phyloP scores from a whole-genome alignment of 345 rosid genomes.

The Citrus hindsii region DNA sequence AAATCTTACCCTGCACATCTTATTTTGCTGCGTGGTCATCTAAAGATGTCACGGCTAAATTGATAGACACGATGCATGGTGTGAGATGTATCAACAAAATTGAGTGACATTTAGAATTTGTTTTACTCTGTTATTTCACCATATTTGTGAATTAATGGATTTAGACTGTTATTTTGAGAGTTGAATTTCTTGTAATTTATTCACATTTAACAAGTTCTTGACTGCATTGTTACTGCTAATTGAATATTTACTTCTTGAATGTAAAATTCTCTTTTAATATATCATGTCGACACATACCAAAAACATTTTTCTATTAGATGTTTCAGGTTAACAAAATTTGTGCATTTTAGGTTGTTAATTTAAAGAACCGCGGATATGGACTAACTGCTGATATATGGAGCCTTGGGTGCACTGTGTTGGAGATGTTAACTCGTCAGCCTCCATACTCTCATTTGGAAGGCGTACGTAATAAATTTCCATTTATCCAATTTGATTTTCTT shows the following conservation, averaged over 20 bases:
- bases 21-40: background rate
- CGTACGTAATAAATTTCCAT: conserved; percentile 33
- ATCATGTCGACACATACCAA: no score
- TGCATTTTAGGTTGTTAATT: conserved; percentile 56
- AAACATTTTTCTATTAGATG: background rate
- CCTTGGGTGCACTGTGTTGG: conserved; percentile 87
- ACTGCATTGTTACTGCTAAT: background rate
- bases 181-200: background rate
- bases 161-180: background rate
- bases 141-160: background rate
- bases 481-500: background rate
- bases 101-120: background rate
- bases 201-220: background rate
- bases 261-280: background rate
- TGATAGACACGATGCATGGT: background rate
- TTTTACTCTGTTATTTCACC: background rate
- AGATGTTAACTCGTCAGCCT: conserved; percentile 60
- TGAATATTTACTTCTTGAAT: background rate
- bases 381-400: conserved; percentile 87
- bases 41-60: background rate
- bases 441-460: conserved; percentile 62
- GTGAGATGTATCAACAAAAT: background rate
- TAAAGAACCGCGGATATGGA: conserved; percentile 56
- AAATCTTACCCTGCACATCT: background rate
- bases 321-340: background rate